A percentile compares a stretch with the other conserved stretches of the same genome.
Conservation (phyloP, 495 filamentous ascomycete species). For the Polyplosphaeria fusca region DNA sequence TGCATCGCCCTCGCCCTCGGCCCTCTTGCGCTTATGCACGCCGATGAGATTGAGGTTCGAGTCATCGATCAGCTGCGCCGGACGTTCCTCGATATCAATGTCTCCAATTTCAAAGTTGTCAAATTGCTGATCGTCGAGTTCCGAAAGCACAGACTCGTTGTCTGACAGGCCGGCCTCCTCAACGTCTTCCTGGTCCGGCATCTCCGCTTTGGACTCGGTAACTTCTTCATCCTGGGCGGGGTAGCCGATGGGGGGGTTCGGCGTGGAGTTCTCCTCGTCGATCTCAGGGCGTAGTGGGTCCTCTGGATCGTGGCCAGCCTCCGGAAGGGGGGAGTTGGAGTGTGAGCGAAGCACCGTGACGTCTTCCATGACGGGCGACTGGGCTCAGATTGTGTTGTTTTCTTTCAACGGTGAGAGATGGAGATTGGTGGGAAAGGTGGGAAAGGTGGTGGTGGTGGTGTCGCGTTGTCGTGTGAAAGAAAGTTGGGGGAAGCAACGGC, state of each 20-base stretch:
- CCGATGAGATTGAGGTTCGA: slow-evolving; percentile 70
- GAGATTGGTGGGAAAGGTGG: not conserved
- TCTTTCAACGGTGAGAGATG: not conserved
- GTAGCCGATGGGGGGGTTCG: slow-evolving; percentile 40
- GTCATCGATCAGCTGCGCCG: slow-evolving; percentile 78
- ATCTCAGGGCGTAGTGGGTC: slow-evolving; percentile 44
- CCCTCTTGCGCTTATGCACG: slow-evolving; percentile 76
- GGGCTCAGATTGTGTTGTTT: not conserved
- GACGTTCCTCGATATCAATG: slow-evolving; percentile 72
- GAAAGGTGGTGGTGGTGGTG: not conserved
- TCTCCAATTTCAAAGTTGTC: slow-evolving; percentile 81
- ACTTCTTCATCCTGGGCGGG: slow-evolving; percentile 43
- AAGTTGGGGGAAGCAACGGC: not conserved
- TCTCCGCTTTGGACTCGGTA: slow-evolving; percentile 42
- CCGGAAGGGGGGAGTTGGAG: slow-evolving; percentile 35
- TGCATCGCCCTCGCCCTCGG: slow-evolving; percentile 53
- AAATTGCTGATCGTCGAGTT: slow-evolving; percentile 94
- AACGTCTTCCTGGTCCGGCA: slow-evolving; percentile 64
- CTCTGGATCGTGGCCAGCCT: slow-evolving; percentile 46
- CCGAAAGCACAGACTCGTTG: slow-evolving; percentile 55
- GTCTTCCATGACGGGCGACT: slow-evolving; percentile 26
- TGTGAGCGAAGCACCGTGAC: slow-evolving; percentile 14
- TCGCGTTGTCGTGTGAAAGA: slow-evolving; percentile 9
- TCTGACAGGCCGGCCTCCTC: slow-evolving; percentile 57
- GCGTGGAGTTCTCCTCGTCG: slow-evolving; percentile 47